Conservation (phyloP, 352 stramenopile genomes). For the Pilasporangium apinafurcum region DNA sequence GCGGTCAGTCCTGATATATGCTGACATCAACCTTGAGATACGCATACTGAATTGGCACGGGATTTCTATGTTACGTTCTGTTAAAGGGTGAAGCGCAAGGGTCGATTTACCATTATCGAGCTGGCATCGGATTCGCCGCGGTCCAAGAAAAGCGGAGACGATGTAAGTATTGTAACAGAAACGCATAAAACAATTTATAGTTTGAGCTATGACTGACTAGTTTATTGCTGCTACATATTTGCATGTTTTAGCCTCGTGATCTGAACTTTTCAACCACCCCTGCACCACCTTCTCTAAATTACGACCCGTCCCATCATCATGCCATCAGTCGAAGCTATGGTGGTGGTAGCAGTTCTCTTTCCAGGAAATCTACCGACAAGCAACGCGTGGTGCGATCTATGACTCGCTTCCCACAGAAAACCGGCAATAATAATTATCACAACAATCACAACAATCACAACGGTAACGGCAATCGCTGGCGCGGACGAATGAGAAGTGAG, state of each 20-base stretch:
- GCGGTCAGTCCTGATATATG: neutral
- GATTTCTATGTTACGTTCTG: constrained; percentile 1
- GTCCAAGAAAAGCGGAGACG: constrained; percentile 42
- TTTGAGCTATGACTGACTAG: too few relatives aligned
- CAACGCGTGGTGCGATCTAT: constrained; percentile 28
- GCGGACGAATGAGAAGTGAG: too few relatives aligned
- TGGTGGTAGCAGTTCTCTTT: constrained; percentile 15
- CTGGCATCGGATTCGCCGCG: constrained; percentile 54
- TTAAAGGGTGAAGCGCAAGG: constrained; percentile 60
- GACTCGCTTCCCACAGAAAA: constrained; percentile 20
- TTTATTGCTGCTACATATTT: too few relatives aligned
- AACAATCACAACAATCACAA: too few relatives aligned
- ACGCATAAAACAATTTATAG: too few relatives aligned
- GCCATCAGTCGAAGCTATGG: too few relatives aligned
- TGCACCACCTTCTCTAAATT: too few relatives aligned
- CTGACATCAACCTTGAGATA: constrained; percentile 6
- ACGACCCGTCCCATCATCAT: too few relatives aligned
- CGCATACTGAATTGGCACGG: constrained; percentile 3
- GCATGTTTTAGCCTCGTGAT: too few relatives aligned
- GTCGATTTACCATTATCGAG: constrained; percentile 84
- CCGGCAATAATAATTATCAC: too few relatives aligned
- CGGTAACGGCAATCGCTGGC: too few relatives aligned
- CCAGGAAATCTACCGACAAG: constrained; percentile 16
- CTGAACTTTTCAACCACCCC: too few relatives aligned
- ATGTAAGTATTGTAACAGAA: constrained; percentile 25